Evolutionary conservation across 148 eudicot genomes (phyloP).

Genomic region (Persicaria tinctoria): DNA sequence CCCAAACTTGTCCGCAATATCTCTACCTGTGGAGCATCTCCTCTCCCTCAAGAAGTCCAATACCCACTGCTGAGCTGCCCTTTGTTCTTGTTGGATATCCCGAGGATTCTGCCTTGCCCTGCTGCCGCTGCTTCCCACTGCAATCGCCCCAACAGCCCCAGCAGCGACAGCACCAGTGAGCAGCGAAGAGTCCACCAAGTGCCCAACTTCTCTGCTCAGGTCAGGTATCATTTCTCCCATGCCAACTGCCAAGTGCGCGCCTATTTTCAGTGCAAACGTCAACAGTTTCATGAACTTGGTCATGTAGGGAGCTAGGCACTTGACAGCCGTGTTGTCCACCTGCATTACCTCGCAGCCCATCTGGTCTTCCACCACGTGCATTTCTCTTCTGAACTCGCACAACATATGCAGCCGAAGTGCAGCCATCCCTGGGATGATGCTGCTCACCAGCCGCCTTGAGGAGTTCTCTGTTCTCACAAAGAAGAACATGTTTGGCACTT

Average conservation of each 20-base stretch:
- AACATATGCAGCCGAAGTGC: slow-evolving; percentile 81
- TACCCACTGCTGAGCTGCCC: slow-evolving; percentile 91
- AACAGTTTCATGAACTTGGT: slow-evolving; percentile 75
- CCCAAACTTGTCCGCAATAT: slow-evolving; percentile 91
- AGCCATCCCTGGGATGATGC: slow-evolving; percentile 71
- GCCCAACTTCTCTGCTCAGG: slow-evolving; percentile 69
- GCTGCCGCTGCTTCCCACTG: slow-evolving; percentile 31
- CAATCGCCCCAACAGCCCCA: slow-evolving; percentile 52
- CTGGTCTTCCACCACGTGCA: slow-evolving; percentile 94
- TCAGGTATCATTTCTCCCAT: slow-evolving; percentile 93
- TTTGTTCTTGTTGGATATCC: slow-evolving; percentile 67
- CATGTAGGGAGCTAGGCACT: slow-evolving; percentile 78
- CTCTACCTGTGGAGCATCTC: slow-evolving; percentile 66
- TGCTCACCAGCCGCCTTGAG: slow-evolving; percentile 75
- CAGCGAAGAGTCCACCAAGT: slow-evolving; percentile 48
- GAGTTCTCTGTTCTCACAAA: slow-evolving; percentile 74
- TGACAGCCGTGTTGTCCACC: slow-evolving; percentile 61
- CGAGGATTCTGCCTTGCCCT: slow-evolving; percentile 35
- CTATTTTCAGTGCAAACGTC: slow-evolving; percentile 87
- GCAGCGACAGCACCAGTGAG: slow-evolving; percentile 59
- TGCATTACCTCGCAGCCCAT: slow-evolving; percentile 89
- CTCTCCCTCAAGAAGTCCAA: slow-evolving; percentile 77
- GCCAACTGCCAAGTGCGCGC: slow-evolving; percentile 83
- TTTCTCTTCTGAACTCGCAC: slow-evolving; percentile 72
- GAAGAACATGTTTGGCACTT: slow-evolving; percentile 87